Conservation (phyloP, 371 early-diverging fungal species). For the Mucor velutinosus region DNA sequence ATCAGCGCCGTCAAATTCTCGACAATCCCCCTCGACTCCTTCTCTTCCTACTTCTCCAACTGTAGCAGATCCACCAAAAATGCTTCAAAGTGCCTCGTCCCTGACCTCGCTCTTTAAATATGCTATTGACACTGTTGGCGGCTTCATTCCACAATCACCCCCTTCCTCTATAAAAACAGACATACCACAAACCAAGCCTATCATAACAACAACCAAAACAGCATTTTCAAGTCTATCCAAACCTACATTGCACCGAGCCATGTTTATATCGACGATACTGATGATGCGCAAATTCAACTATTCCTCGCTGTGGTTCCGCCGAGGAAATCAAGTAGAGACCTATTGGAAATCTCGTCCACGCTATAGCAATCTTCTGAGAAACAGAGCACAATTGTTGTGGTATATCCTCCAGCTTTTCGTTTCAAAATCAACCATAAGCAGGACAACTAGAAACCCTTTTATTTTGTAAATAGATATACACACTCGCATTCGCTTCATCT, state of each 20-base stretch:
- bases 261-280: constrained; percentile 12
- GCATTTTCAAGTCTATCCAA: background rate
- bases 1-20: background rate
- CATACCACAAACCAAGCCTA: background rate
- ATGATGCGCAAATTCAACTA: background rate
- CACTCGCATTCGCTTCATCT: background rate
- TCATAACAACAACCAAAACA: background rate
- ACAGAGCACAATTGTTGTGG: constrained; percentile 5
- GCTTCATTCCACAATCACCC: background rate
- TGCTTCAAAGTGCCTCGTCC: background rate
- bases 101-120: constrained; percentile 13
- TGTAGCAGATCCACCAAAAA: background rate
- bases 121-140: background rate
- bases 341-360: constrained; percentile 10
- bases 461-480: background rate
- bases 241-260: constrained; percentile 6
- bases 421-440: background rate
- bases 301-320: background rate
- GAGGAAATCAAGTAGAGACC: background rate
- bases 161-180: background rate
- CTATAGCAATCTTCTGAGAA: constrained; percentile 1
- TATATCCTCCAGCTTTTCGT: background rate
- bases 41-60: background rate
- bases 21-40: background rate
- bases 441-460: background rate